Conservation (phyloP, 257 asterid genomes). For the Ilex asprella region DNA sequence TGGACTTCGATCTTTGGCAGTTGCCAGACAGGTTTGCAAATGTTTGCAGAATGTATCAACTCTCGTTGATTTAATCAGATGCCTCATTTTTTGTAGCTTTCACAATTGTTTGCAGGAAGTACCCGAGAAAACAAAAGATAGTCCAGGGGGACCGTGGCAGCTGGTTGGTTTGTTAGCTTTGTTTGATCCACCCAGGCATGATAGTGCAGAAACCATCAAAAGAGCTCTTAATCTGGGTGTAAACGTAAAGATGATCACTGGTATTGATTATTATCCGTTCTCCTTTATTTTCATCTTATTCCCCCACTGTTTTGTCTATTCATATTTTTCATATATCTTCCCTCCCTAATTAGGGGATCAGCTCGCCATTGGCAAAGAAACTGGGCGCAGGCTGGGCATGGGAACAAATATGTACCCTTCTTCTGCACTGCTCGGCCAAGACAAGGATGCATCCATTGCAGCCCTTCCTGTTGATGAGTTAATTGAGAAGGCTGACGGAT, state of each 20-base stretch:
- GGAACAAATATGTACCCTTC: background rate
- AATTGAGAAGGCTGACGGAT: no score
- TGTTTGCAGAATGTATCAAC: no score
- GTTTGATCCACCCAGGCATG: conserved; percentile 1
- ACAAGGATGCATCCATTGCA: background rate
- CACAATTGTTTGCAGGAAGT: background rate
- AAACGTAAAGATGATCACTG: background rate
- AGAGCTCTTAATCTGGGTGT: background rate
- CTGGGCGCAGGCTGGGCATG: background rate
- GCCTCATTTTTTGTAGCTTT: background rate
- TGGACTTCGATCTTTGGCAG: no score
- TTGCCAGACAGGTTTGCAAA: no score
- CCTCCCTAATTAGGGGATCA: background rate
- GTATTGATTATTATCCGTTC: background rate
- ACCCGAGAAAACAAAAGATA: background rate
- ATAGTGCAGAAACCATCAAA: background rate
- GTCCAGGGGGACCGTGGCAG: background rate
- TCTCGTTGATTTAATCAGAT: no score
- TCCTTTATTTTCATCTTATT: background rate
- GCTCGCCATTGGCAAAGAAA: background rate
- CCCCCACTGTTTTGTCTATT: background rate
- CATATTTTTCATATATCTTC: background rate
- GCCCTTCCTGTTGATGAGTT: background rate
- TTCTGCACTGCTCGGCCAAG: background rate
- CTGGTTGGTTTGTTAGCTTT: background rate